Evolutionary conservation across 1,284 basidiomycete genomes (phyloP).

Genomic region (Heliocybe sulcata): DNA sequence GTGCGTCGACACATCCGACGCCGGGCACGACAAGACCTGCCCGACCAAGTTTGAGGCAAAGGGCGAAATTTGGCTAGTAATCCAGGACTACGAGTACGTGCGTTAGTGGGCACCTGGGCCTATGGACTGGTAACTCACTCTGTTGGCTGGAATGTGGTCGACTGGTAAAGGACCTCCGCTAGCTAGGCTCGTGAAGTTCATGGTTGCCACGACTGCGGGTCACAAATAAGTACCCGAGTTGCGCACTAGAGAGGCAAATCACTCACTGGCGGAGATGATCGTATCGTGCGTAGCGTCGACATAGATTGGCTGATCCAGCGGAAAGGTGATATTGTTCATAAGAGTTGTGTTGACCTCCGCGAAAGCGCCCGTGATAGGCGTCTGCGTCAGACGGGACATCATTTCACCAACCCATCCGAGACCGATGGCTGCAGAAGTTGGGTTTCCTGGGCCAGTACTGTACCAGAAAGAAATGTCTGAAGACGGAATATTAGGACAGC

Average conservation of each 20-base stretch:
- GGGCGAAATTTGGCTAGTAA: conserved; percentile 36
- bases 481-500: conserved; percentile 5
- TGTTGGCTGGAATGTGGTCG: conserved; percentile 48
- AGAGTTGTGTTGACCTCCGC: background rate
- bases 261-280: conserved; percentile 18
- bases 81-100: conserved; percentile 33
- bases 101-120: too few relatives aligned
- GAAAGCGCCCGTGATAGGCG: conserved; percentile 28
- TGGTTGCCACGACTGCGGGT: background rate
- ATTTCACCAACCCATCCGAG: conserved; percentile 58
- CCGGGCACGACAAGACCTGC: conserved; percentile 51
- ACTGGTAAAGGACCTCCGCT: conserved; percentile 45
- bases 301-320: conserved; percentile 53
- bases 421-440: conserved; percentile 48
- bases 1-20: conserved; percentile 26
- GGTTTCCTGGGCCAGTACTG: conserved; percentile 45
- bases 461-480: conserved; percentile 41
- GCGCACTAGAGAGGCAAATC: background rate
- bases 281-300: conserved; percentile 51
- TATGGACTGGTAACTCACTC: conserved; percentile 29
- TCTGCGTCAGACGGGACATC: conserved; percentile 41
- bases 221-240: background rate
- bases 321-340: conserved; percentile 32
- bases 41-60: conserved; percentile 53
- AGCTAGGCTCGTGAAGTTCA: background rate